phyloP scores from a whole-genome alignment of 108 stramenopile genomes.

The Epipyxis sp. region DNA sequence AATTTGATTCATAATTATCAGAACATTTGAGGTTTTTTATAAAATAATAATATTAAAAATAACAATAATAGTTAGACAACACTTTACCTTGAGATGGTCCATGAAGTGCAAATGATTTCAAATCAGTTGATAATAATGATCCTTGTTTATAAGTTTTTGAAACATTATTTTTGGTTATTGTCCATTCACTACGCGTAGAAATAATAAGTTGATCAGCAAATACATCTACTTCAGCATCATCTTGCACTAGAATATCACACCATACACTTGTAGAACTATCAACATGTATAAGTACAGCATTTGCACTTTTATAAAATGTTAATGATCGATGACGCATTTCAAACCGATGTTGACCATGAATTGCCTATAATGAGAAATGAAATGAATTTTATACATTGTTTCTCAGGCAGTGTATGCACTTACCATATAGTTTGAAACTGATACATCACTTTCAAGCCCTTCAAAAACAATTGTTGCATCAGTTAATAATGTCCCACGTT shows the following conservation, averaged over 20 bases:
- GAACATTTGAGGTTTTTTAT: background rate
- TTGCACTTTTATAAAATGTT: slow-evolving; percentile 69
- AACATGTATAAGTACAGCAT: no score
- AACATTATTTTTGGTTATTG: no score
- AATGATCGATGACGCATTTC: slow-evolving; percentile 65
- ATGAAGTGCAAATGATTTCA: no score
- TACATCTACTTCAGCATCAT: slow-evolving; percentile 18
- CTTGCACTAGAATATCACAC: slow-evolving; percentile 9
- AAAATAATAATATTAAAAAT: no score
- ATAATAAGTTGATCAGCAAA: slow-evolving; percentile 31
- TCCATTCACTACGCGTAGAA: slow-evolving; percentile 33
- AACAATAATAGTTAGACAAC: no score
- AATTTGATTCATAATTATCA: background rate
- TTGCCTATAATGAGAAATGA: no score
- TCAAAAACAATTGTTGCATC: slow-evolving; percentile 74
- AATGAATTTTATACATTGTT: no score
- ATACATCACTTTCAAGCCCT: slow-evolving; percentile 76
- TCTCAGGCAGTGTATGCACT: no score
- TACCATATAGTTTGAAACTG: slow-evolving; percentile 62
- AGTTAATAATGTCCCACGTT: slow-evolving; percentile 65
- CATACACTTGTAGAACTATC: background rate
- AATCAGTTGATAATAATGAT: no score
- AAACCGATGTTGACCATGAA: slow-evolving; percentile 64
- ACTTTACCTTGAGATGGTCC: no score
- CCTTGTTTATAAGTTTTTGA: no score